Base-by-base conservation (phyloP, 2,329 filamentous ascomycete genomes). In the Botrytis galanthina region DNA sequence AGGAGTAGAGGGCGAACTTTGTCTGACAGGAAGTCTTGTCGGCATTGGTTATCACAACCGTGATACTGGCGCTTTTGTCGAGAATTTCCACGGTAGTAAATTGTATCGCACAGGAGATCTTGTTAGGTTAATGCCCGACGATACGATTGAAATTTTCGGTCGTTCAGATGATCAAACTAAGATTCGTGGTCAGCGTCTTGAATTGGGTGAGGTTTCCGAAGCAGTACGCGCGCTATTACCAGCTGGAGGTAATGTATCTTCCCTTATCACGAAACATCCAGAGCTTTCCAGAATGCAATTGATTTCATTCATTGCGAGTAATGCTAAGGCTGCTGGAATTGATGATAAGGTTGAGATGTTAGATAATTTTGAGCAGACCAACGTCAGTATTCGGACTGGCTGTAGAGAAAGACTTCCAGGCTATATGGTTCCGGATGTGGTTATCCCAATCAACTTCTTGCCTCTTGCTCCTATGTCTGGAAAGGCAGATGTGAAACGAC, bases 111-210 rank as follows among this genome's bases (percentile, higher is more conserved):
- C 88, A 0, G 88, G 88, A 0, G 88, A 90, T 75, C 80, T 90
- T 0, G 88, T 87, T 0, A 83, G 82, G 29, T 88, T 89, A 71
- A 83, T 87, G 60, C 78, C 81, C 0, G 84, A 89, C 66, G 85
- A 86, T 2, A 80, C 79, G 22, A 85, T 90, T 63, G 80, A 85
- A 29, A 89, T 88, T 74, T 83, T 90, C 51, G 89, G 89, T 7
- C 86, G 90, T 67, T 86, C 86, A 57, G 90, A 92, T 77, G 87
- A 86, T 39, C 90, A 90, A 79, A 86, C 90, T 73, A 92, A 93
- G 37, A 75, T 76, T 59, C 44, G 69, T 12, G 75, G 75, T 32
- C 74, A 76, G 54, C 73, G 74, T 54, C 59, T 76, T 35, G 75
- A 76, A 64, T 32, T 72, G 4, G 70, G 70, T 32, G 62, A 68